Conservation (phyloP, 1,284 basidiomycete species). For the Trichosporon sp. region DNA sequence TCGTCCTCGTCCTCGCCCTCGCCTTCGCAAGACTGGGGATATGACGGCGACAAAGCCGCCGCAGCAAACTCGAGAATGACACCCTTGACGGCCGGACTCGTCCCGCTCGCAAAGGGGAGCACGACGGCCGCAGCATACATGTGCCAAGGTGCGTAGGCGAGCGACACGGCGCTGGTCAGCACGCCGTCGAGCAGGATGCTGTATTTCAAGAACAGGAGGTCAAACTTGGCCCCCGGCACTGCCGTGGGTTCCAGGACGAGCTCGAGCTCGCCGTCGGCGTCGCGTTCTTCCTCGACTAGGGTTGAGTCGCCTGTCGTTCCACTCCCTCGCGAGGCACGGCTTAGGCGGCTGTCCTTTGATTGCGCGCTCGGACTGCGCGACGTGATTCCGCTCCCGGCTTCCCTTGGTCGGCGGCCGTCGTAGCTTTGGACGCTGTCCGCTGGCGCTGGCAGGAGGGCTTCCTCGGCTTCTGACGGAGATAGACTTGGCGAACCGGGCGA, state of each 20-base stretch:
- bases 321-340: too few species aligned
- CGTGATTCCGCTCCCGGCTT: too few species aligned
- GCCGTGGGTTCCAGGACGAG: slow-evolving; percentile 16
- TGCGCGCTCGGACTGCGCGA: too few species aligned
- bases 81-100: slow-evolving; percentile 45
- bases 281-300: neutral
- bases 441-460: too few species aligned
- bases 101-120: slow-evolving; percentile 45
- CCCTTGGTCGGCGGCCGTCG: too few species aligned
- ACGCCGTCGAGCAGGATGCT: slow-evolving; percentile 43
- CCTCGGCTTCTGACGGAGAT: too few species aligned
- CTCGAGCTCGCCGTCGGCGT: slow-evolving; percentile 19
- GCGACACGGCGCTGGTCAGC: slow-evolving; percentile 30
- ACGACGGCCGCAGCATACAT: slow-evolving; percentile 42
- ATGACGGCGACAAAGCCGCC: neutral
- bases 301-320: neutral
- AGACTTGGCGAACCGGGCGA: too few species aligned
- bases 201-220: slow-evolving; percentile 42
- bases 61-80: slow-evolving; percentile 42
- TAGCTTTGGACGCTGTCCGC: too few species aligned
- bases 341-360: too few species aligned
- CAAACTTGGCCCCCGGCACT: slow-evolving; percentile 35
- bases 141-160: slow-evolving; percentile 32
- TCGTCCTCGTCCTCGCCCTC: slow-evolving; percentile 15
- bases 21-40: slow-evolving; percentile 12